A percentile compares a stretch with the other conserved stretches of the same genome.
These are phyloP conservation scores for Nicotiana benthamiana DNA, from an alignment of 257 asterid genomes.

Conservation along the genomic window DNA sequence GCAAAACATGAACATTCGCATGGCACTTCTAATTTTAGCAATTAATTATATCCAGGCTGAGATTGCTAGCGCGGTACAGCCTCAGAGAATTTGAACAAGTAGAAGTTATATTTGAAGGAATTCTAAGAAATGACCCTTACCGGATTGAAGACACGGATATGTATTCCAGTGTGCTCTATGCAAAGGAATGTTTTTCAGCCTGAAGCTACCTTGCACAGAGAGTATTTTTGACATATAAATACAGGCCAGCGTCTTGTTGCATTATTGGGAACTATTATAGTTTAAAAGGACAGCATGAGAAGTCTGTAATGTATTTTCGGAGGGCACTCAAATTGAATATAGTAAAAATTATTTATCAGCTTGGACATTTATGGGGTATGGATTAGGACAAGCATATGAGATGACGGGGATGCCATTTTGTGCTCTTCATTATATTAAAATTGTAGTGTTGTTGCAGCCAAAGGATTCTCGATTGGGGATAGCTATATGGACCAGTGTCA, in stretches of 20 bases:
- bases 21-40: conserved; percentile 70
- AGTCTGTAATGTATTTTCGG: conserved; percentile 68
- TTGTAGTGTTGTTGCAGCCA: conserved; percentile 87
- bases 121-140: conserved; percentile 78
- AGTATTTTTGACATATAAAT: conserved; percentile 77
- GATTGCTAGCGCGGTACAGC: conserved; percentile 80
- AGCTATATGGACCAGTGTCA: conserved; percentile 95
- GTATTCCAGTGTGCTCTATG: conserved; percentile 91
- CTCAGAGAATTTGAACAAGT: conserved; percentile 86
- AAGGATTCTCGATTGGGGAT: conserved; percentile 92
- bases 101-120: conserved; percentile 79
- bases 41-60: conserved; percentile 88
- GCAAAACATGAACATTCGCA: conserved; percentile 63
- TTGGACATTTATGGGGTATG: conserved; percentile 99
- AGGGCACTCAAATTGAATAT: conserved; percentile 89
- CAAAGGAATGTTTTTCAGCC: conserved; percentile 85
- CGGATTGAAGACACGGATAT: conserved; percentile 91
- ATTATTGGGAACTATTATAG: conserved; percentile 90
- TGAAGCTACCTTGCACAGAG: conserved; percentile 85
- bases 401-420: conserved; percentile 96
- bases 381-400: conserved; percentile 93
- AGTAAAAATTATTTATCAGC: conserved; percentile 86
- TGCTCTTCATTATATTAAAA: conserved; percentile 86
- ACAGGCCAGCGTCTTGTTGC: conserved; percentile 91
- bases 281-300: conserved; percentile 90